These are phyloP conservation scores for Rachicladosporium sp. DNA, from an alignment of 2,329 filamentous ascomycete species.

Conservation along the genomic window DNA sequence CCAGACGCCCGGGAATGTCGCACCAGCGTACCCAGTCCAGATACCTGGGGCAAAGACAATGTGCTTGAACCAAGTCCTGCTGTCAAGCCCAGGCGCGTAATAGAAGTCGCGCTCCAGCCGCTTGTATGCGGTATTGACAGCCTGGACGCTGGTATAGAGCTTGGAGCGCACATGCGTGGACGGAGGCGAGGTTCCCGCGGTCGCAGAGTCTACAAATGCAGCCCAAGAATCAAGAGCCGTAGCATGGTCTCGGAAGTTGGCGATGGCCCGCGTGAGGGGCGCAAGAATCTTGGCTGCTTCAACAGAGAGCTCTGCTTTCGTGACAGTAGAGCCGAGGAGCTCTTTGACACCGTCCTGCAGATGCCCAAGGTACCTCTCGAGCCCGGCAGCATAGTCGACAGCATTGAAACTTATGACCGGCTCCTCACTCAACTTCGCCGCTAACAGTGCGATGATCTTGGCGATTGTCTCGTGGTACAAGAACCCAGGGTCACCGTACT, in stretches of 20 bases:
- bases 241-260: slow-evolving; percentile 25
- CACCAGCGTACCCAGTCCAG: slow-evolving; percentile 83
- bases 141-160: slow-evolving; percentile 34
- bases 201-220: too few species aligned
- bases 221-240: too few species aligned
- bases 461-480: slow-evolving; percentile 43
- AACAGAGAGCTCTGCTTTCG: too few species aligned
- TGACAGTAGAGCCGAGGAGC: not conserved
- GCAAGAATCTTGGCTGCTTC: not conserved
- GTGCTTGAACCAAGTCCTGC: slow-evolving; percentile 82
- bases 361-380: slow-evolving; percentile 28
- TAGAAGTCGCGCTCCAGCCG: slow-evolving; percentile 69
- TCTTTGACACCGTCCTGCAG: slow-evolving; percentile 1
- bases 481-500: slow-evolving; percentile 55
- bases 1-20: slow-evolving; percentile 52
- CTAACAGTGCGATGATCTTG: slow-evolving; percentile 33
- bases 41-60: slow-evolving; percentile 83
- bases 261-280: slow-evolving; percentile 31
- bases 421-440: slow-evolving; percentile 34
- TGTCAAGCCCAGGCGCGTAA: slow-evolving; percentile 63
- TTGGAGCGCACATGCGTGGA: slow-evolving; percentile 24
- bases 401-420: slow-evolving; percentile 37
- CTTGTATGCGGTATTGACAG: slow-evolving; percentile 73
- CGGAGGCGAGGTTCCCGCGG: slow-evolving; percentile 12
- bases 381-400: slow-evolving; percentile 32